These are phyloP conservation scores for Ophiostoma quercus DNA, from an alignment of 2,329 filamentous ascomycete genomes.

Conservation along the genomic window DNA sequence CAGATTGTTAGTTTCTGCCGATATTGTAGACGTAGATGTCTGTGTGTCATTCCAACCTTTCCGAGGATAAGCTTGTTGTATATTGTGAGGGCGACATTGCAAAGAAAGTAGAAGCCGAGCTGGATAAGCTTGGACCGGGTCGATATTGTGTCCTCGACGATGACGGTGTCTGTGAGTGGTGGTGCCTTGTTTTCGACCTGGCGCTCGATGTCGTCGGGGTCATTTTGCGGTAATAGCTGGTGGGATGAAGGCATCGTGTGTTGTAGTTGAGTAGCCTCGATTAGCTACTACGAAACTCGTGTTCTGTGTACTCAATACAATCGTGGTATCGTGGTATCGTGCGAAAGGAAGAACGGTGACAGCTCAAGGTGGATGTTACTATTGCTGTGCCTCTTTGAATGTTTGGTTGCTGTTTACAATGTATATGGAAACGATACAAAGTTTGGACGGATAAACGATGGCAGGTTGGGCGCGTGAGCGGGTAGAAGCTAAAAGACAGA, in stretches of 20 bases:
- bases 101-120: slow-evolving; percentile 30
- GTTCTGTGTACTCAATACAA: neutral
- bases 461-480: neutral
- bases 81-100: slow-evolving; percentile 47
- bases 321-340: neutral
- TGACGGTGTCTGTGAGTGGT: neutral
- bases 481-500: neutral
- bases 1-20: neutral
- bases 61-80: slow-evolving; percentile 56
- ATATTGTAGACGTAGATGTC: neutral
- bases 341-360: neutral
- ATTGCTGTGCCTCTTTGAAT: neutral
- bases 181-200: slow-evolving; percentile 18
- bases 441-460: neutral
- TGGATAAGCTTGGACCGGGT: slow-evolving; percentile 21
- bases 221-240: slow-evolving; percentile 21
- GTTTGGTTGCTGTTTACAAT: neutral
- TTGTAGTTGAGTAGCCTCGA: neutral
- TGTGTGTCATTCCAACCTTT: slow-evolving; percentile 16
- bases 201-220: slow-evolving; percentile 21
- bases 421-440: neutral
- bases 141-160: slow-evolving; percentile 23
- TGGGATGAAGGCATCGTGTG: slow-evolving; percentile 19
- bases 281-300: neutral
- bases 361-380: neutral